phyloP scores from a whole-genome alignment of 2,329 filamentous ascomycete species.

The Exutisphaerella laricina region DNA sequence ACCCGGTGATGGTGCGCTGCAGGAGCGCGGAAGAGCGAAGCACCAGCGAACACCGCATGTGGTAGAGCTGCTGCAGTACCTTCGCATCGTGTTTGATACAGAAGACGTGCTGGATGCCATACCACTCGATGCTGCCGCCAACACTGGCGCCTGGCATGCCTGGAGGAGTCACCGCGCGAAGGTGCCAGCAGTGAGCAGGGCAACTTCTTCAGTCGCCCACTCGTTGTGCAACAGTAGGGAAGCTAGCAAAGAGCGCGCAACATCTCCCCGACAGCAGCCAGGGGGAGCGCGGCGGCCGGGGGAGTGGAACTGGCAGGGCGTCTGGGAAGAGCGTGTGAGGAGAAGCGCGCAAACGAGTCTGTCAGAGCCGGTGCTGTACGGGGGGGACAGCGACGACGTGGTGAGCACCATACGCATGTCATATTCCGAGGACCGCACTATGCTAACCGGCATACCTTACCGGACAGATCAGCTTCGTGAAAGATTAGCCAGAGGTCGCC shows the following conservation, averaged over 20 bases:
- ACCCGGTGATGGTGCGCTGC: constrained; percentile 3
- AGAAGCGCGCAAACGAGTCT: constrained; percentile 71
- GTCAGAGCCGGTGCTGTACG: constrained; percentile 74
- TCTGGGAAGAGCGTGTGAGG: constrained; percentile 86
- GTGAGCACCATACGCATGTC: constrained; percentile 45
- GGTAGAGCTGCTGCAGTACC: constrained; percentile 66
- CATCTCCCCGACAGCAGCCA: constrained; percentile 30
- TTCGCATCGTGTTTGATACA: constrained; percentile 75
- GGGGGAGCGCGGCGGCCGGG: constrained; percentile 58
- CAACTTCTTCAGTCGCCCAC: constrained; percentile 13
- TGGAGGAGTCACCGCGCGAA: constrained; percentile 68
- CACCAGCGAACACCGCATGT: constrained; percentile 26
- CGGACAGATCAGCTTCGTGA: constrained; percentile 29
- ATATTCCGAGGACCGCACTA: neutral
- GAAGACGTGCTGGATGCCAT: constrained; percentile 71
- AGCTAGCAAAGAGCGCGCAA: constrained; percentile 18
- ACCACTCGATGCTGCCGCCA: constrained; percentile 75
- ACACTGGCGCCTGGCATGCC: constrained; percentile 88
- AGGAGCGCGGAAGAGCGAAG: constrained; percentile 5
- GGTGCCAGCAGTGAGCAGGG: constrained; percentile 23
- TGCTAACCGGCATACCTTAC: constrained; percentile 9
- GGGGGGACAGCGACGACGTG: constrained; percentile 63
- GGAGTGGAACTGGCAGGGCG: constrained; percentile 97
- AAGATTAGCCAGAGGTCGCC: constrained; percentile 21
- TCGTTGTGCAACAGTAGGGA: constrained; percentile 11